These are phyloP conservation scores for Barnettozyma sp. DNA, from an alignment of 805 yeast genomes.

Conservation along the genomic window DNA sequence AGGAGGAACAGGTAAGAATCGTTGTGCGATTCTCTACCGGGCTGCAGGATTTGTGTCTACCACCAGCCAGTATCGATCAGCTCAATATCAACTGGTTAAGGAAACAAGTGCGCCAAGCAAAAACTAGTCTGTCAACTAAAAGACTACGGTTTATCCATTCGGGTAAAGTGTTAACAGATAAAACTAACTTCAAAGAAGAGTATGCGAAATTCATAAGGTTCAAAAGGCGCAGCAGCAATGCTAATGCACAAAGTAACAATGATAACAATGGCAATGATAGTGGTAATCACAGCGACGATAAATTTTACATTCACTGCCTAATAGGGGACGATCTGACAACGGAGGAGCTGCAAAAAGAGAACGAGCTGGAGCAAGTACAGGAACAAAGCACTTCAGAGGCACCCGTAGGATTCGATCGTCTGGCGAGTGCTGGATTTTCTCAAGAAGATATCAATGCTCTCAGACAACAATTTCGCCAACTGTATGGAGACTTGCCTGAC, in stretches of 20 bases:
- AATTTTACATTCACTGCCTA: constrained; percentile 70
- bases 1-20: too few relatives aligned
- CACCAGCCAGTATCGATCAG: constrained; percentile 27
- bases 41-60: constrained; percentile 35
- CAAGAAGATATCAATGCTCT: constrained; percentile 68
- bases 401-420: constrained; percentile 77
- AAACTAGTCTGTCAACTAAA: constrained; percentile 27
- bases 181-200: constrained; percentile 48
- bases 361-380: constrained; percentile 45
- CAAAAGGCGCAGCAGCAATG: too few relatives aligned
- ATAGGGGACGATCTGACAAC: constrained; percentile 57
- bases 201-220: constrained; percentile 29
- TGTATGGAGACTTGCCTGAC: constrained; percentile 46
- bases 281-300: constrained; percentile 8
- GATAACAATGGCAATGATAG: constrained; percentile 3
- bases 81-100: constrained; percentile 36
- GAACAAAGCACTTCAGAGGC: constrained; percentile 53
- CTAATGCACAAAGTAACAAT: too few relatives aligned
- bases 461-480: constrained; percentile 63
- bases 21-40: constrained; percentile 43
- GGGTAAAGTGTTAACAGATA: constrained; percentile 57
- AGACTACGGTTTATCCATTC: constrained; percentile 61
- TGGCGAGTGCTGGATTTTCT: constrained; percentile 76
- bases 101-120: constrained; percentile 33
- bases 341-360: constrained; percentile 54